Conservation (phyloP, 2,329 filamentous ascomycete genomes). For the Botrytis fabae region DNA sequence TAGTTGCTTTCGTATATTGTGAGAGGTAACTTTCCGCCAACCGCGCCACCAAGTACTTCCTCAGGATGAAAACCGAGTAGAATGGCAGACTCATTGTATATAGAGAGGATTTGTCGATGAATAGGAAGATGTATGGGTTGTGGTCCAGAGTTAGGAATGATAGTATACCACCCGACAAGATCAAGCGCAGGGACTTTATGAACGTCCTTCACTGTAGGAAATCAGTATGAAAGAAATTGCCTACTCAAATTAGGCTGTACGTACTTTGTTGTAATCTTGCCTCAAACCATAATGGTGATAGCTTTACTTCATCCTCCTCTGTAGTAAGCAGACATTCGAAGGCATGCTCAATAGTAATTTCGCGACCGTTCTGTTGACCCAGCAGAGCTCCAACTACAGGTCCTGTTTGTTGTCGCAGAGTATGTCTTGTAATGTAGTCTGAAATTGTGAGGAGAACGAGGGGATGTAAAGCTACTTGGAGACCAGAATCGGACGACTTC, state of each 20-base stretch:
- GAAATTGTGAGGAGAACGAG: constrained; percentile 95
- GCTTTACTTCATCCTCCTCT: constrained; percentile 56
- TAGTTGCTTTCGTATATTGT: constrained; percentile 86
- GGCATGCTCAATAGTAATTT: constrained; percentile 88
- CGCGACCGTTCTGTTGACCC: constrained; percentile 85
- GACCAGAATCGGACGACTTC: constrained; percentile 63
- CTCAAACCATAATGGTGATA: constrained; percentile 72
- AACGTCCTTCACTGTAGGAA: constrained; percentile 72
- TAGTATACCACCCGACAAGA: constrained; percentile 89
- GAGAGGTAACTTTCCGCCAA: constrained; percentile 80
- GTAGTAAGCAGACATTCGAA: constrained; percentile 70
- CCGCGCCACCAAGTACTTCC: constrained; percentile 53
- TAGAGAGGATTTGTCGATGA: constrained; percentile 72
- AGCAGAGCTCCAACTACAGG: constrained; percentile 86
- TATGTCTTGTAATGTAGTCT: constrained; percentile 92
- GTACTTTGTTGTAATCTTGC: constrained; percentile 81
- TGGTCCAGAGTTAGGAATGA: constrained; percentile 72
- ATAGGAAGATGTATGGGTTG: constrained; percentile 66
- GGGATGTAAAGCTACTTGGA: constrained; percentile 84
- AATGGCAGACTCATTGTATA: constrained; percentile 79
- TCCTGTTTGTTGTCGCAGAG: constrained; percentile 70
- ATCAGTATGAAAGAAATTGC: background rate
- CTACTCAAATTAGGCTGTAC: constrained; percentile 39
- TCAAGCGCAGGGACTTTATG: constrained; percentile 82
- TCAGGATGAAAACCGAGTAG: constrained; percentile 83